Evolutionary conservation across 2,329 filamentous ascomycete genomes (phyloP).

Genomic region (Diaporthe velutina): DNA sequence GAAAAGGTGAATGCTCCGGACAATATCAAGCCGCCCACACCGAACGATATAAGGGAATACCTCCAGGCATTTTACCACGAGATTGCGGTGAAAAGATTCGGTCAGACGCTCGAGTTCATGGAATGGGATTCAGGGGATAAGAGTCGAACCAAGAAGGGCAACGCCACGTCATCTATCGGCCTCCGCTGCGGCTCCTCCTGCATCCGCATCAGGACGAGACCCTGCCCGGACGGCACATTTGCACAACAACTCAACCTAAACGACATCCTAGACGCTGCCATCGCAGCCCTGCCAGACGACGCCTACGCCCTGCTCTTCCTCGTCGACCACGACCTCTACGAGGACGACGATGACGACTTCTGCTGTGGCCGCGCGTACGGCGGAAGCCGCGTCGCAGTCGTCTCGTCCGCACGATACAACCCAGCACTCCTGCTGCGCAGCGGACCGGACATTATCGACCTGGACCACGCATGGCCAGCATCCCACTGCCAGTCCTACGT

Average conservation of each 20-base stretch:
- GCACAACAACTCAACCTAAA: slow-evolving; percentile 68
- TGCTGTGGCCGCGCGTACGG: slow-evolving; percentile 77
- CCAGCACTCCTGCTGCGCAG: slow-evolving; percentile 58
- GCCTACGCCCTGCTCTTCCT: slow-evolving; percentile 71
- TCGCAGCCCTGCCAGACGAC: slow-evolving; percentile 66
- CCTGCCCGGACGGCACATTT: slow-evolving; percentile 61
- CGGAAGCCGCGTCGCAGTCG: slow-evolving; percentile 70
- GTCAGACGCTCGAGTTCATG: slow-evolving; percentile 57
- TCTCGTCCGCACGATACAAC: slow-evolving; percentile 73
- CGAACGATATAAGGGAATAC: slow-evolving; percentile 52
- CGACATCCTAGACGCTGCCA: slow-evolving; percentile 70
- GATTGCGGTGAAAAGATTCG: slow-evolving; percentile 61
- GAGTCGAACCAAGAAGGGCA: slow-evolving; percentile 34
- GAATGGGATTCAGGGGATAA: slow-evolving; percentile 56
- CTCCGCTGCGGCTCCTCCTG: slow-evolving; percentile 52
- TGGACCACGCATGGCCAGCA: slow-evolving; percentile 72
- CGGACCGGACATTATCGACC: slow-evolving; percentile 52
- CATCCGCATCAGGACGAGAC: slow-evolving; percentile 65
- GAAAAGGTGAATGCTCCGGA: slow-evolving; percentile 53
- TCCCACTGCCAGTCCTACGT: slow-evolving; percentile 71
- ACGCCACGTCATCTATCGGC: slow-evolving; percentile 55
- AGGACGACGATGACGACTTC: slow-evolving; percentile 75
- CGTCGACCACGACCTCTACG: slow-evolving; percentile 73
- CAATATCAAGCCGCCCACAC: slow-evolving; percentile 45
- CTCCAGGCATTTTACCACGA: slow-evolving; percentile 65